Percentiles rank a stretch among this genome's conserved stretches.
phyloP scores from a whole-genome alignment of 2,329 filamentous ascomycete genomes.

The Rhytidhysteron rufulum region DNA sequence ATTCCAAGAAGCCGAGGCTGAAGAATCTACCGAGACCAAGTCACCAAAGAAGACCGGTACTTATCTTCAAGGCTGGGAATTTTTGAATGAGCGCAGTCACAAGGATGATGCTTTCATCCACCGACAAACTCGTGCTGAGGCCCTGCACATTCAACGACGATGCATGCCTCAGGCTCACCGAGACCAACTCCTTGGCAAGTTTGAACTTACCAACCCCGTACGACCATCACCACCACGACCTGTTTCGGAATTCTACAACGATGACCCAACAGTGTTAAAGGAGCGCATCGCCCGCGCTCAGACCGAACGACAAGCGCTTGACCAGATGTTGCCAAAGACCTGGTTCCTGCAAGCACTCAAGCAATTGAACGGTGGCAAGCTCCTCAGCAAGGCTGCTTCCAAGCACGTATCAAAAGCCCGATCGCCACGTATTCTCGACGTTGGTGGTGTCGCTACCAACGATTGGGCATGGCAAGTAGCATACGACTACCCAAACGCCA shows the following conservation, averaged over 20 bases:
- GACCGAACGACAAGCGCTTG: conserved; percentile 75
- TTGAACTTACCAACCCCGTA: conserved; percentile 60
- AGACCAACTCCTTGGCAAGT: conserved; percentile 80
- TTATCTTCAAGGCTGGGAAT: conserved; percentile 84
- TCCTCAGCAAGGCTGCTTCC: conserved; percentile 51
- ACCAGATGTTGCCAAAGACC: conserved; percentile 59
- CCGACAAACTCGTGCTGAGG: conserved; percentile 80
- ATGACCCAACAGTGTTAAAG: conserved; percentile 63
- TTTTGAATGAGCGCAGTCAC: conserved; percentile 63
- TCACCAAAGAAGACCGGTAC: conserved; percentile 59
- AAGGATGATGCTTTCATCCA: conserved; percentile 77
- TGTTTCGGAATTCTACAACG: conserved; percentile 43
- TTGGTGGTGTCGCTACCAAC: conserved; percentile 78
- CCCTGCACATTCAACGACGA: conserved; percentile 77
- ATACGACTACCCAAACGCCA: conserved; percentile 76
- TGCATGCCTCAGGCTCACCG: conserved; percentile 69
- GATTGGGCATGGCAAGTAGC: conserved; percentile 97
- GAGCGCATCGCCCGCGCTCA: conserved; percentile 51
- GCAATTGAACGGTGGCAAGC: conserved; percentile 57
- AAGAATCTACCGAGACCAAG: conserved; percentile 18
- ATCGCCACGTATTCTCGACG: conserved; percentile 72
- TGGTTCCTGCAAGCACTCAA: conserved; percentile 63
- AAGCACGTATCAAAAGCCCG: conserved; percentile 52
- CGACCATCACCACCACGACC: conserved; percentile 42
- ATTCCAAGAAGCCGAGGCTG: conserved; percentile 52